These are phyloP conservation scores for Xylariales sp. DNA, from an alignment of 2,329 filamentous ascomycete genomes.

Conservation along the genomic window DNA sequence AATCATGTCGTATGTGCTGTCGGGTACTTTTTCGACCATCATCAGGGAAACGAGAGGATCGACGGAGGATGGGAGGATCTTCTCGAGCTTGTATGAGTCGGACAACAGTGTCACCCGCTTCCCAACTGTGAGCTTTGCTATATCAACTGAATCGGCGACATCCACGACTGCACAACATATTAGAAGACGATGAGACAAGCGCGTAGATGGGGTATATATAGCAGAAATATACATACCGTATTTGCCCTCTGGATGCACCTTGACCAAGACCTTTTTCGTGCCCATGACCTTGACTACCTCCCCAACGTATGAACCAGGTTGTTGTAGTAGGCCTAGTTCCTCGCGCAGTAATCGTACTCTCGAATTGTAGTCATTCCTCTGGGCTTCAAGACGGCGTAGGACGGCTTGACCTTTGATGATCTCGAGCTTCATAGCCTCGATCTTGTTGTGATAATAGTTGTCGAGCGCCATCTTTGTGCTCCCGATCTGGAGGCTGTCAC, in stretches of 20 bases:
- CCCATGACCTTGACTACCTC: slow-evolving; percentile 99
- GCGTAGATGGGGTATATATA: not conserved
- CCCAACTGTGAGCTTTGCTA: slow-evolving; percentile 93
- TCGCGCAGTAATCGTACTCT: slow-evolving; percentile 93
- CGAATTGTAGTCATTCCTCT: slow-evolving; percentile 99
- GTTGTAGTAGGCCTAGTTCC: slow-evolving; percentile 94
- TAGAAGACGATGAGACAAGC: slow-evolving; percentile 34
- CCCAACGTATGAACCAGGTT: slow-evolving; percentile 97
- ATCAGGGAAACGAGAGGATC: slow-evolving; percentile 98
- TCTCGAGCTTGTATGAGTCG: slow-evolving; percentile 98
- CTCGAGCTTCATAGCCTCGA: slow-evolving; percentile 99
- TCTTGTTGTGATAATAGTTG: slow-evolving; percentile 99
- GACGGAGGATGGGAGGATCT: slow-evolving; percentile 97
- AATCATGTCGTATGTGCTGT: slow-evolving; percentile 99
- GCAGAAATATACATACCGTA: slow-evolving; percentile 72
- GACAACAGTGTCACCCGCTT: slow-evolving; percentile 97
- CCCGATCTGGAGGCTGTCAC: slow-evolving; percentile 35
- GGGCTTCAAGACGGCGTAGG: slow-evolving; percentile 92
- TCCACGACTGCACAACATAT: slow-evolving; percentile 79
- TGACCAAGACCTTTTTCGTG: slow-evolving; percentile 98
- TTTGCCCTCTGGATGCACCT: slow-evolving; percentile 99
- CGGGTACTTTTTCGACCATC: slow-evolving; percentile 99
- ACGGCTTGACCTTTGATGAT: slow-evolving; percentile 99
- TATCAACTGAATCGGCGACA: slow-evolving; percentile 92
- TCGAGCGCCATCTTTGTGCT: slow-evolving; percentile 90